Base-by-base conservation (phyloP, 1,139 yeast species). In the Arxiozyma slooffiae region DNA sequence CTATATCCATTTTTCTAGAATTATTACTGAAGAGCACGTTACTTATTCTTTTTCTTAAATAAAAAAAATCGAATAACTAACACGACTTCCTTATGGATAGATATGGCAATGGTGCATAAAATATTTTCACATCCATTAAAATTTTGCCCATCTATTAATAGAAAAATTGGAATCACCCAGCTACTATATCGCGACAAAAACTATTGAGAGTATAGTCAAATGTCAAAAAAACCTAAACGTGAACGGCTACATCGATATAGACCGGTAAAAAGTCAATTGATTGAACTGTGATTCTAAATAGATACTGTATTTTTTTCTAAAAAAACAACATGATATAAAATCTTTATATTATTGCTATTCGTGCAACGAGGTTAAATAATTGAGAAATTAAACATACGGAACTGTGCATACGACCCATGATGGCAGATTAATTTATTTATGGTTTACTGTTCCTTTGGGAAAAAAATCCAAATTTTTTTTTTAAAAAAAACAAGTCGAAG, bases 331-430 rank as follows among this genome's bases (percentile, higher is more conserved):
- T 6, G 36, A 30, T 11, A 30, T 30, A 14, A 30, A 30, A 14
- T n/a, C 14, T 7, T 11, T n/a, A 30, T 11, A 4, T 14, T n/a
- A 30, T 30, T 34, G 34, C 16, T 40, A 17, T 40, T 16, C 23
- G 7, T 42, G 26, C 21, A n/a, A 42, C n/a, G n/a, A n/a, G 16
- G 6, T 22, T 18, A 36, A 8, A 44, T 22, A 20, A 24, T 14
- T 39, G 16, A 39, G 9, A 21, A 11, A 18, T 21, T 37, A 38
- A 60, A 81, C 86, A 78, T 81, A 81, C 86, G 73, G 80, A 70
- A 75, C 85, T 79, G 78, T 81, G 87, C 81, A 81, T 77, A 79
- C 87, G 85, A 81, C 83, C 87, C 86, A 81, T 81, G 71, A 74
- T 78, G 77, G 72, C 71, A 71, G 75, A 67, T 74, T 59, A 55